Conservation (phyloP, 495 filamentous ascomycete genomes). For the Emericellopsis terricola region DNA sequence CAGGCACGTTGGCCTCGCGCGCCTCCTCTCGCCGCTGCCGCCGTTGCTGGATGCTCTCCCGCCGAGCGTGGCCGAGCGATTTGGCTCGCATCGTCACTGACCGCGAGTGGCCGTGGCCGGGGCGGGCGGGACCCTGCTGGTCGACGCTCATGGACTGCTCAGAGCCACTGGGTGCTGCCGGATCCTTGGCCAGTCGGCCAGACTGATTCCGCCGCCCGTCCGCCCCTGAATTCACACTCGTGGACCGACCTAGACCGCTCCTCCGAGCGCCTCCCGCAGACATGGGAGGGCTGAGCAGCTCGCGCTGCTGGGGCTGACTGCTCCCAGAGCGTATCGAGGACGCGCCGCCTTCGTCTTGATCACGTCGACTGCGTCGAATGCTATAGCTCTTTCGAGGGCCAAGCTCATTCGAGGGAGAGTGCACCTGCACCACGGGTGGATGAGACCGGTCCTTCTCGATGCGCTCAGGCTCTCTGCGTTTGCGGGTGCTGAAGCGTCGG, state of each 20-base stretch:
- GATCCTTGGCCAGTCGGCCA: conserved; percentile 28
- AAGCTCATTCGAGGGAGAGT: conserved; percentile 45
- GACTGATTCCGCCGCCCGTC: conserved; percentile 54
- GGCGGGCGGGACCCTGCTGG: conserved; percentile 16
- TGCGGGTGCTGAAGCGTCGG: conserved; percentile 77
- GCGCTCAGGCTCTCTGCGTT: conserved; percentile 39
- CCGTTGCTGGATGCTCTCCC: conserved; percentile 79
- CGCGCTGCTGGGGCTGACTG: conserved; percentile 53
- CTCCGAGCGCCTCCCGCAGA: conserved; percentile 34
- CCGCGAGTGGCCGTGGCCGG: conserved; percentile 23
- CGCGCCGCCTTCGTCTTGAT: conserved; percentile 27
- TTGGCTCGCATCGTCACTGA: conserved; percentile 57
- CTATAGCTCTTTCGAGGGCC: conserved; percentile 65
- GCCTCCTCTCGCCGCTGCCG: conserved; percentile 41
- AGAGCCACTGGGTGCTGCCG: conserved; percentile 59
- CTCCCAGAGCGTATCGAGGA: conserved; percentile 39
- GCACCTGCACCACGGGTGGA: conserved; percentile 51
- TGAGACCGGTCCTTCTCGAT: conserved; percentile 40
- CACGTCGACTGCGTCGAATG: conserved; percentile 49
- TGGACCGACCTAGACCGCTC: conserved; percentile 57
- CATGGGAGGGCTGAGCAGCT: conserved; percentile 52
- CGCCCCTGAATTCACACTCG: conserved; percentile 73
- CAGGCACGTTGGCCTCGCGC: conserved; percentile 53
- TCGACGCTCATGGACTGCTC: conserved; percentile 42
- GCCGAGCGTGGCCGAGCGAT: conserved; percentile 74